Base-by-base conservation (phyloP, 257 asterid species). In the Solanum virginianum region DNA sequence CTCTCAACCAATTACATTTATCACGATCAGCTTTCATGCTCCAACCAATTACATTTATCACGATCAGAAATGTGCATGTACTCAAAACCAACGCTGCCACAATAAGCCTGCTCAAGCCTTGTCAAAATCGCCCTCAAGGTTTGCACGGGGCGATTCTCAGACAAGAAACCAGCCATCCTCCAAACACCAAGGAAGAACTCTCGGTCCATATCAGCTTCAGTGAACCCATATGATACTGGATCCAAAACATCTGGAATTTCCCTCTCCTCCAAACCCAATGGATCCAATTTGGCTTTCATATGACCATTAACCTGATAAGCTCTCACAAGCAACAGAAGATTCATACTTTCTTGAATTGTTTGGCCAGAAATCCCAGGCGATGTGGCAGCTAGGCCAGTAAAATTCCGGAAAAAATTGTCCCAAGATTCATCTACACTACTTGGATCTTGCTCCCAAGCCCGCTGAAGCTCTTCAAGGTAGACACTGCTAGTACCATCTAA, bases 401-500 rank as follows among this genome's bases (percentile, higher is more conserved):
- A 96, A 89, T 96, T 96, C 86, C 96, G 91, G 84, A 96, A 96
- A 89, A 96, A 96, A 84, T 94, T 96, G 88, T 96, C 99, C 99
- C 99, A 96, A 8, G 99, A 96, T 80, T 94, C 99, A 87, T 96
- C 99, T 83, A 96, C 99, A 56, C 99, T 96, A 65, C 82, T 88
- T 6, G 98, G 98, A 87, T 96, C 98, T 85, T 96, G 93, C 93
- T 96, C 99, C 99, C 99, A 96, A 32, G 98, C 94, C 87, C 99
- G 88, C 93, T 96, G 99, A 32, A 94, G 93, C 94, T 96, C 99
- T 91, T 96, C 99, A 39, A 96, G 94, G 90, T 96, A 96, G 68
- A 96, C 99, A 63, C 99, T 96, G 91, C 98, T 96, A 10, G 98
- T 96, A 57, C 98, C 98, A 87, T 88, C 99, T 89, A 96, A 92